A percentile compares a stretch with the other conserved stretches of the same genome.
Conservation (phyloP, 129 eudicot species). For the Lactuca sativa region DNA sequence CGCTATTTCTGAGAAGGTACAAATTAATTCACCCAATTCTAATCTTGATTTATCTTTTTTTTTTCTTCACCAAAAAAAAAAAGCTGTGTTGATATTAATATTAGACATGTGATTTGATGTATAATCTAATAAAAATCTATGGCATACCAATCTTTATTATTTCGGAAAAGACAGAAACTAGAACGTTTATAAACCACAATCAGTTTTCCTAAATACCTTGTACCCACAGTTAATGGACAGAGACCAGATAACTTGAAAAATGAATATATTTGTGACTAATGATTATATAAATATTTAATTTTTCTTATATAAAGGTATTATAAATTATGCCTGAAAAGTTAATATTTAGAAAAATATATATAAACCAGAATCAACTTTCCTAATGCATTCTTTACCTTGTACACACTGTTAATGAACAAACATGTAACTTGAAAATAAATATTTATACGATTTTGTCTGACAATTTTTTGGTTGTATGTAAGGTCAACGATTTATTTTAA, state of each 20-base stretch:
- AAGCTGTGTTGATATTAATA: background rate
- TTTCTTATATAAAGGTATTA: no score
- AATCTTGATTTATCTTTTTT: background rate
- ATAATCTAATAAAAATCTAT: background rate
- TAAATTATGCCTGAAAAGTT: background rate
- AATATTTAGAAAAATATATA: no score
- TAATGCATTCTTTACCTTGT: background rate
- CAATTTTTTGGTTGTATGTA: no score
- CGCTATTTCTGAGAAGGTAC: slow-evolving; percentile 99
- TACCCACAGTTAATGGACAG: background rate
- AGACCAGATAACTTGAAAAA: no score
- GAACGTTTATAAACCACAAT: background rate
- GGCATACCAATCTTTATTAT: no score
- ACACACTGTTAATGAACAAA: no score
- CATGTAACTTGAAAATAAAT: no score
- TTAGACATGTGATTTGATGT: background rate
- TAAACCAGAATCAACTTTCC: background rate
- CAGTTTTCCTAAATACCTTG: background rate
- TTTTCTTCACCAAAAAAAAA: background rate
- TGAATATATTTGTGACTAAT: background rate
- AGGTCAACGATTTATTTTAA: no score
- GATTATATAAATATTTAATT: background rate
- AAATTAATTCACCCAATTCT: background rate
- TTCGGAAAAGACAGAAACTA: background rate
- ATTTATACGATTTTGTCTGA: no score